Base-by-base conservation (phyloP, 441 rosid species). In the Jatropha podagrica region DNA sequence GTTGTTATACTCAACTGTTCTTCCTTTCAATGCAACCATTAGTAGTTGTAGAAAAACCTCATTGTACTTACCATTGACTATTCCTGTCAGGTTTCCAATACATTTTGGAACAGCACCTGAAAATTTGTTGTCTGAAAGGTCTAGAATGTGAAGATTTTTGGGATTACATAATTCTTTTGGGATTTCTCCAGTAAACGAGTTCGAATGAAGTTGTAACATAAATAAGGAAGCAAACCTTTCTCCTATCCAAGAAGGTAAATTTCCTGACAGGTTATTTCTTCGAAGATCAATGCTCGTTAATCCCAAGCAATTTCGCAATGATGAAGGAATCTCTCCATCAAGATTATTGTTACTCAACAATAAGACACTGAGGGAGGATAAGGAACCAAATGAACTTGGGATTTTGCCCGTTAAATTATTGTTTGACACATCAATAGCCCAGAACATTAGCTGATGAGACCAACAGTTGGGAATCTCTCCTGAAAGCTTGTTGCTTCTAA, bases 221-320 rank as follows among this genome's bases (percentile, higher is more conserved):
- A 80, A 78, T 26, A 84, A 79, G 68, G 79, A 77, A 1, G 77
- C 48, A 0, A 75, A 64, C 13, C 77, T 72, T 52, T 75, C 52
- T 26, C 81, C 85, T 1, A 83, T 58, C 84, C 83, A 83, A 17
- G 67, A 58, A 5, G 87, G 84, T 46, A 80, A 40, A 7, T 2
- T 65, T 14, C 84, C 82, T 0, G 79, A 76, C 32, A 84, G 38
- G 51, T 52, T 78, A 14, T 84, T 84, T 15, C 67, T 74, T 71
- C 69, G 79, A 15, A 82, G 77, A 78, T 82, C 81, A 48, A 88
- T 69, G 81, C 79, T 88, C 6, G 88, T 86, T 74, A 86, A 74
- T 48, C 87, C 89, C 0, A 85, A 69, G 81, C 93, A 86, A 7
- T 91, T 91, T 78, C 81, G 85, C 77, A 88, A 83, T n/a, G 81